Evolutionary conservation across 2,329 filamentous ascomycete species (phyloP), one percentile per base, ranked within the genome.

Genomic region (Lasiodiplodia sp.): DNA sequence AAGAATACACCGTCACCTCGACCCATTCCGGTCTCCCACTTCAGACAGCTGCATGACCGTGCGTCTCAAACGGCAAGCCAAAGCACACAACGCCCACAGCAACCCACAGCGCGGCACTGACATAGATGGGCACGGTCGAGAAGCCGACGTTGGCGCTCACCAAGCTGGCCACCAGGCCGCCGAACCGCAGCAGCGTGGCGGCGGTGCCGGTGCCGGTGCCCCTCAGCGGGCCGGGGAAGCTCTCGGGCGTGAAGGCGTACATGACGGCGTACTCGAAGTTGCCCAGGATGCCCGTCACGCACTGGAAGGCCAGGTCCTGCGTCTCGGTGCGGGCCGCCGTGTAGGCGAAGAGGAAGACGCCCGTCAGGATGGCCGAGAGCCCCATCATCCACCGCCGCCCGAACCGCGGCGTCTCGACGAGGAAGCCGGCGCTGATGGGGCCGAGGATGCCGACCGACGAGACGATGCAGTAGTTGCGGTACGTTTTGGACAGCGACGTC

Each of bases 231-330:
- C 83, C 85, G 0, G 86, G 86, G 75, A 89, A 88, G 0, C 85
- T 85, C 71, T 89, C 86, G 0, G 87, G 87, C 0, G 87, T 88
- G 76, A 81, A 84, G 0, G 81, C 83, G 66, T 83, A 85, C 53
- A 80, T 75, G 23, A 79, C 74, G 1, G 76, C 78, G 66, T 79
- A 79, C 47, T 70, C 69, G 53, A 71, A 76, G 34, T 83, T 83
- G 16, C 81, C 82, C 21, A 85, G 74, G n/a, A 85, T 78, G 11
- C 81, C 82, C 1, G 84, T 84, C 8, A 83, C 77, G 40, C 76
- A 78, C n/a, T 75, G 74, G 52, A 79, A 77, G 3, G 74, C 77
- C 38, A 80, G 70, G 62, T 75, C 73, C 7, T 74, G 71, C 0
- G 69, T 80, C 75, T 69, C 80, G 0, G 78, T 82, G 1, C 78